These are phyloP conservation scores for Yamagishiella unicocca DNA, from an alignment of 139 green algal species.

Conservation along the genomic window DNA sequence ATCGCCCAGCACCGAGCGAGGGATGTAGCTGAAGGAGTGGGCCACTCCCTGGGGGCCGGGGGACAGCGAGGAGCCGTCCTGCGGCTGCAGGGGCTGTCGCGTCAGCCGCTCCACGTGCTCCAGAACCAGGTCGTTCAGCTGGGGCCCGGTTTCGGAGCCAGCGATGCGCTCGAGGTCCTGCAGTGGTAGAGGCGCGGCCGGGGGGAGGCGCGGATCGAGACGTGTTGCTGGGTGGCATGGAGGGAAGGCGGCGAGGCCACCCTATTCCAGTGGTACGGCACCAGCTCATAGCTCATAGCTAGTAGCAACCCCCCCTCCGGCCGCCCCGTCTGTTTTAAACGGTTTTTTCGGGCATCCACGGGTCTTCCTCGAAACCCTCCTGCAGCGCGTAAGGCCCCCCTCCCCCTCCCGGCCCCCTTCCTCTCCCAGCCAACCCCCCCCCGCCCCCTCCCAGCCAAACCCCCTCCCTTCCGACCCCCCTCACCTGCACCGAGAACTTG, in stretches of 20 bases:
- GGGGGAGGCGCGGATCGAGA: neutral
- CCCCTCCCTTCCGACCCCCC: neutral
- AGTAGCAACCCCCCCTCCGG: no score
- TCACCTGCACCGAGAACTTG: conserved; percentile 64
- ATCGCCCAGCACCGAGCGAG: conserved; percentile 64
- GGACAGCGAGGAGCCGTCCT: no score
- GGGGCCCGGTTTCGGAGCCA: conserved; percentile 26
- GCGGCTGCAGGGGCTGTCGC: neutral
- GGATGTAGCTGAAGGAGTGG: conserved; percentile 63
- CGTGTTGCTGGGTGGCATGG: neutral
- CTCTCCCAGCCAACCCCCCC: neutral
- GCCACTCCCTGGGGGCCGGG: conserved; percentile 6
- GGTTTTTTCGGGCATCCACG: no score
- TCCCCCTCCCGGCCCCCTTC: no score
- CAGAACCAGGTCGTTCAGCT: conserved; percentile 62
- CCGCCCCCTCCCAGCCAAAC: neutral
- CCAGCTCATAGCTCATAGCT: no score
- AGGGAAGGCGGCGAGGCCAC: neutral
- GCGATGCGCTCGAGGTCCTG: conserved; percentile 58
- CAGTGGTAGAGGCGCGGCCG: no score
- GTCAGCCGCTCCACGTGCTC: conserved; percentile 62
- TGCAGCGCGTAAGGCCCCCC: no score
- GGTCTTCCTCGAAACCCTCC: no score
- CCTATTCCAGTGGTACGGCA: neutral
- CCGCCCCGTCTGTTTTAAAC: no score